Evolutionary conservation across 768 basidiomycete genomes (phyloP).

Genomic region (Termitomyces sp.): DNA sequence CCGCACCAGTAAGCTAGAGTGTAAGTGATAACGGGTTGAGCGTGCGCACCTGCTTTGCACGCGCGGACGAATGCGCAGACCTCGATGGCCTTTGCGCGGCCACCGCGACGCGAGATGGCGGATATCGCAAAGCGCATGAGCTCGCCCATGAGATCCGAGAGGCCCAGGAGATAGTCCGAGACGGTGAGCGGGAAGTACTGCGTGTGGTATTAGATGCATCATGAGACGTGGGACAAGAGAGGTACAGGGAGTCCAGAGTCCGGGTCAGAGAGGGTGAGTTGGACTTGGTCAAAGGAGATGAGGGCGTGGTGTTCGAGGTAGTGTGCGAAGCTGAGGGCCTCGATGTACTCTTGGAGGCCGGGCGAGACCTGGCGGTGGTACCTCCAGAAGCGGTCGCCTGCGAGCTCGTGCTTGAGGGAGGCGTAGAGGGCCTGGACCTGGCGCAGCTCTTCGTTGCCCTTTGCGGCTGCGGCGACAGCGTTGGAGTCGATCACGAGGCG

Average conservation of each 20-base stretch:
- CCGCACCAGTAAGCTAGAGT: slow-evolving; percentile 2
- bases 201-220: slow-evolving; percentile 3
- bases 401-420: slow-evolving; percentile 53
- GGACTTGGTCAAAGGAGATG: slow-evolving; percentile 64
- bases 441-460: slow-evolving; percentile 52
- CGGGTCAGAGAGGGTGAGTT: slow-evolving; percentile 54
- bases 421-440: slow-evolving; percentile 67
- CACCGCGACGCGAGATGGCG: slow-evolving; percentile 62
- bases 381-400: slow-evolving; percentile 70
- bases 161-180: slow-evolving; percentile 86
- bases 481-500: slow-evolving; percentile 44
- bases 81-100: slow-evolving; percentile 53
- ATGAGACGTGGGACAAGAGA: slow-evolving; percentile 9
- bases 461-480: slow-evolving; percentile 28
- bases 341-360: slow-evolving; percentile 93
- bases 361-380: slow-evolving; percentile 70
- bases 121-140: slow-evolving; percentile 95
- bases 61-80: slow-evolving; percentile 68
- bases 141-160: slow-evolving; percentile 95
- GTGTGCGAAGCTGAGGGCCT: slow-evolving; percentile 84
- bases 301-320: slow-evolving; percentile 69
- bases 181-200: slow-evolving; percentile 75
- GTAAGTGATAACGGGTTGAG: not conserved
- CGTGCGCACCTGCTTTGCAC: slow-evolving; percentile 60
- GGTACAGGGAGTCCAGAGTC: slow-evolving; percentile 63